Conservation (phyloP, 2,329 filamentous ascomycete species). For the Onygena corvina region DNA sequence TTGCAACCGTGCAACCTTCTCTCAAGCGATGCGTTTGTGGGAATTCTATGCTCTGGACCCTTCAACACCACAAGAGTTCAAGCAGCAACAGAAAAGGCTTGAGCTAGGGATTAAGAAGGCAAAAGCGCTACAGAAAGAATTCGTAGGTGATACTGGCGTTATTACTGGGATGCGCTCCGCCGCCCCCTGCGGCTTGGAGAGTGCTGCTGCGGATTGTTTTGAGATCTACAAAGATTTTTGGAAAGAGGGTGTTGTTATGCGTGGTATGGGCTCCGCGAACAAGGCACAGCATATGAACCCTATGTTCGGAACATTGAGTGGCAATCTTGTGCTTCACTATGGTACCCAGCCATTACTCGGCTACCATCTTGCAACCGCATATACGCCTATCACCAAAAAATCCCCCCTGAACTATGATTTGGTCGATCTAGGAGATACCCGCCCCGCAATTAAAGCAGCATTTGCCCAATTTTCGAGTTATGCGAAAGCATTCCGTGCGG, state of each 20-base stretch:
- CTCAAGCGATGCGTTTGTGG: constrained; percentile 29
- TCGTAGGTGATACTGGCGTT: constrained; percentile 3
- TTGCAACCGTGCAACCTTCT: constrained; percentile 39
- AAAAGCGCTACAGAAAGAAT: constrained; percentile 17
- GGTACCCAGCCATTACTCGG: constrained; percentile 42
- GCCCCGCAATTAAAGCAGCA: constrained; percentile 11
- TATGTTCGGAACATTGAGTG: constrained; percentile 36
- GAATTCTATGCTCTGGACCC: constrained; percentile 20
- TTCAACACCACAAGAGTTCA: background rate
- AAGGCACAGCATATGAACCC: constrained; percentile 23
- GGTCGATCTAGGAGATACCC: background rate
- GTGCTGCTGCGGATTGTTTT: constrained; percentile 11
- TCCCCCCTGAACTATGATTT: constrained; percentile 28
- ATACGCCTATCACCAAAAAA: constrained; percentile 27
- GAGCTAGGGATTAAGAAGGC: background rate
- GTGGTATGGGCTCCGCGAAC: constrained; percentile 11
- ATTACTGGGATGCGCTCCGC: constrained; percentile 16
- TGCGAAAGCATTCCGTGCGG: constrained; percentile 16
- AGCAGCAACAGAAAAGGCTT: constrained; percentile 5
- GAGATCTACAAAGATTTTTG: constrained; percentile 20
- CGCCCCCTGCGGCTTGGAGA: constrained; percentile 20
- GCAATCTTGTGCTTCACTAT: constrained; percentile 35
- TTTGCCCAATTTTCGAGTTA: constrained; percentile 20
- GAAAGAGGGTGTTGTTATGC: constrained; percentile 20
- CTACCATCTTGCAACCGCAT: constrained; percentile 46